These are phyloP conservation scores for Epicoccum nigrum DNA, from an alignment of 2,329 filamentous ascomycete species.

Conservation along the genomic window DNA sequence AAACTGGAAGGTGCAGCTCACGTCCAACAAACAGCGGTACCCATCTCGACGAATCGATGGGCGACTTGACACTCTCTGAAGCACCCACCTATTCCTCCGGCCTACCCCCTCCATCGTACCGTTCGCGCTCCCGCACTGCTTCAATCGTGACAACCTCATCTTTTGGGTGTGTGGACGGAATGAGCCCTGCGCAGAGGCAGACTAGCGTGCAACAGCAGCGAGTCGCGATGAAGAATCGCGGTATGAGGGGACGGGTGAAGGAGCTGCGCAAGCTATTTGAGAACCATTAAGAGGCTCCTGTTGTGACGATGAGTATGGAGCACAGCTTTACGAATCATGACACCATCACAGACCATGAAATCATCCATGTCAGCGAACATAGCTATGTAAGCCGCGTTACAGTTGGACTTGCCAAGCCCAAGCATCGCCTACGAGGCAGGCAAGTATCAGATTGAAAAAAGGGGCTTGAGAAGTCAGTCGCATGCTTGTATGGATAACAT, in stretches of 20 bases:
- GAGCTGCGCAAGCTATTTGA: conserved; percentile 21
- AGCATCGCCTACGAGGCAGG: neutral
- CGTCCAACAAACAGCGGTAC: conserved; percentile 25
- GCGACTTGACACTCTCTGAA: conserved; percentile 42
- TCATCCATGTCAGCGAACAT: too few relatives aligned
- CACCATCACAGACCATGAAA: too few relatives aligned
- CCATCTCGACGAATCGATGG: conserved; percentile 37
- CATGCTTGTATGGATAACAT: neutral
- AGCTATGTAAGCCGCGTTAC: neutral
- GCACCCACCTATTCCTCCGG: conserved; percentile 43
- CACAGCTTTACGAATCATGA: too few relatives aligned
- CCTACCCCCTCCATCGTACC: conserved; percentile 42
- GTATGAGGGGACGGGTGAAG: conserved; percentile 38
- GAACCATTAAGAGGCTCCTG: conserved; percentile 9
- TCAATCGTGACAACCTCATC: conserved; percentile 43
- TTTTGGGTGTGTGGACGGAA: conserved; percentile 45
- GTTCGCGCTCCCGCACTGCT: conserved; percentile 30
- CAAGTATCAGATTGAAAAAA: too few relatives aligned
- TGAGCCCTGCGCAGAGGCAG: conserved; percentile 35
- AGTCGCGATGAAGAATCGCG: conserved; percentile 23
- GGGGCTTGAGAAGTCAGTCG: neutral
- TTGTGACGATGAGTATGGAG: neutral
- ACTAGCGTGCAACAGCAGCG: conserved; percentile 37
- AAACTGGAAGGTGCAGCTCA: conserved; percentile 15
- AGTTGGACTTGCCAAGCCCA: neutral